Percentiles rank a stretch among this genome's conserved stretches.
Conservation (phyloP, 2,329 filamentous ascomycete genomes). For the Venturia pyrina region DNA sequence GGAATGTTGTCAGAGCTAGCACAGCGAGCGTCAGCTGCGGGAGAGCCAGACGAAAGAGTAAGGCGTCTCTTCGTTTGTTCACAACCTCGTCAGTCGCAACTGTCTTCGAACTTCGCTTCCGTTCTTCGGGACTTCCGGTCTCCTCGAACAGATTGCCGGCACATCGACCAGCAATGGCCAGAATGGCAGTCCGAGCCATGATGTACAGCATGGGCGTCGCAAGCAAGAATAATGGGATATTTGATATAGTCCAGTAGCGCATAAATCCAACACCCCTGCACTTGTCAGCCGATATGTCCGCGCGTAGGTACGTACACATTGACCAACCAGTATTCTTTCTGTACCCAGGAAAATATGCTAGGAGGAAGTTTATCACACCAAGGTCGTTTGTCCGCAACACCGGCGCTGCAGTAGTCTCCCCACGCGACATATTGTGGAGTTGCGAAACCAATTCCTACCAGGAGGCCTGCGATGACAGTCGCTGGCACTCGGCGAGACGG, state of each 20-base stretch:
- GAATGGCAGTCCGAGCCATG: slow-evolving; percentile 49
- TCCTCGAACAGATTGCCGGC: not conserved
- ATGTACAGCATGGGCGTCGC: slow-evolving; percentile 67
- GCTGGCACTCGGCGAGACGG: slow-evolving; percentile 45
- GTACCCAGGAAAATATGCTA: slow-evolving; percentile 87
- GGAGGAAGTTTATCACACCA: slow-evolving; percentile 72
- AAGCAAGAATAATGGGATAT: slow-evolving; percentile 78
- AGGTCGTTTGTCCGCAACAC: slow-evolving; percentile 31
- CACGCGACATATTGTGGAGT: slow-evolving; percentile 71
- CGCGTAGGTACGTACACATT: not conserved
- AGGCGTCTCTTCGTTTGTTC: not conserved
- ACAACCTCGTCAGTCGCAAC: not conserved
- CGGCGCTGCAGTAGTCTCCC: slow-evolving; percentile 43
- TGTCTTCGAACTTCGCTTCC: not conserved
- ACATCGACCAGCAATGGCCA: slow-evolving; percentile 5
- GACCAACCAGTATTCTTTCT: slow-evolving; percentile 77
- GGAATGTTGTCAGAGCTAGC: slow-evolving; percentile 68
- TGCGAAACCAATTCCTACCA: slow-evolving; percentile 57
- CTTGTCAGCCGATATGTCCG: slow-evolving; percentile 13
- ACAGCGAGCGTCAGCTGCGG: slow-evolving; percentile 63
- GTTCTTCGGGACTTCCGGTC: not conserved
- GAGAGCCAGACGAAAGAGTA: slow-evolving; percentile 50
- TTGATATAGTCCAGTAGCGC: slow-evolving; percentile 79
- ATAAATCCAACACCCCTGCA: slow-evolving; percentile 81
- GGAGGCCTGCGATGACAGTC: slow-evolving; percentile 55